Evolutionary conservation across 345 rosid species (phyloP), one percentile per base, ranked within the genome.

Genomic region (Nasturtium officinale): DNA sequence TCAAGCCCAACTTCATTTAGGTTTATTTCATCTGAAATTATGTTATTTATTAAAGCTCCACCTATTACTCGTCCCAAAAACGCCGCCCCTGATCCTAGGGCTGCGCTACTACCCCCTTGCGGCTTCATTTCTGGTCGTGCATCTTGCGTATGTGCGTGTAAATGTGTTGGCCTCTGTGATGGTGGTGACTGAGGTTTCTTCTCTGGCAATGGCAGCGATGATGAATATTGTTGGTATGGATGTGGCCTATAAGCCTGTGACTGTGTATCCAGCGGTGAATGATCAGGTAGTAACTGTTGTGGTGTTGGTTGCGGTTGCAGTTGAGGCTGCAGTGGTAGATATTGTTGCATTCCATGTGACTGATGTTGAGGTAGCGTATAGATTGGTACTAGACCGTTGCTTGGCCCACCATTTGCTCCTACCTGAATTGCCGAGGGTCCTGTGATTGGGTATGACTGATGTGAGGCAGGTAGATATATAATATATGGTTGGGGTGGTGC

Each of bases 61-160:
- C 96, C 92, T 0, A 89, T 29, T 15, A 76, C 70, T 59, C 90
- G 89, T 38, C 92, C 92, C 0, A 83, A 43, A 78, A 85, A 46
- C 4, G 89, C 92, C 0, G 88, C 84, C 17, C 96, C 96, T 53
- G 83, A 30, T 38, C 90, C 90, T 80, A 62, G 5, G 2, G 67
- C 67, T 45, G 80, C 33, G 4, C 67, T 82, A 13, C 72, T 82
- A 81, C 74, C 86, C 80, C 79, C 81, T 2, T 56, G 78, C 18
- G 25, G 26, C 10, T 45, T 28, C 1, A 2, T 6, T 5, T 26
- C 7, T 46, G 67, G 66, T 9, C 13, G 12, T 21, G 30, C 35
- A 38, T 33, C 23, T 3, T 32, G 35, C 35, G 35, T 32, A 32
- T 32, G 35, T 7, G 9, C 35, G 9, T 32, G 9, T 32, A 32